Evolutionary conservation across 345 rosid genomes (phyloP).

Genomic region (Corchorus olitorius): DNA sequence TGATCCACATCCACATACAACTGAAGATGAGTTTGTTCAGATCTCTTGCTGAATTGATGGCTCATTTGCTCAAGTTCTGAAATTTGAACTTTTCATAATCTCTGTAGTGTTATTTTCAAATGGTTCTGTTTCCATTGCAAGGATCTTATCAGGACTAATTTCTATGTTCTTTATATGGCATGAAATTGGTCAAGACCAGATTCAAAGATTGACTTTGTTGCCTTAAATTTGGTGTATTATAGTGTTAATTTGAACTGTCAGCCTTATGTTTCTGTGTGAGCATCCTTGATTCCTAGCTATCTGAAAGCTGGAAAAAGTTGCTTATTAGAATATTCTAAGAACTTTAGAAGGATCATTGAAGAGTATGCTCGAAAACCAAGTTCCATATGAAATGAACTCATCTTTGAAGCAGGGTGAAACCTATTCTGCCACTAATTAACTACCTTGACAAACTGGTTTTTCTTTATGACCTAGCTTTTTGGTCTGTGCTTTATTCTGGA

Average conservation of each 20-base stretch:
- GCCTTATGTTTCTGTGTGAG: too few species aligned
- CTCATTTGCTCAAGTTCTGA: background rate
- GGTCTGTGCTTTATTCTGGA: background rate
- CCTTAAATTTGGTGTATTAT: background rate
- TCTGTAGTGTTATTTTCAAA: background rate
- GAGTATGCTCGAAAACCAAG: too few species aligned
- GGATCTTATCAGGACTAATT: background rate
- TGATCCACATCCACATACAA: background rate
- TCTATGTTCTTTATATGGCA: background rate
- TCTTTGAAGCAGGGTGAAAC: background rate
- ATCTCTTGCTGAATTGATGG: background rate
- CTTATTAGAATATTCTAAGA: too few species aligned
- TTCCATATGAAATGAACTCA: background rate
- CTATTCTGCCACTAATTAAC: background rate
- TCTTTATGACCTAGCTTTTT: background rate
- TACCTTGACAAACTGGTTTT: background rate
- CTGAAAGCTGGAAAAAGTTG: too few species aligned
- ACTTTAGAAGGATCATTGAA: too few species aligned
- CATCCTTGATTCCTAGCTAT: too few species aligned
- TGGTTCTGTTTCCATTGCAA: background rate
- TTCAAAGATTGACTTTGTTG: background rate
- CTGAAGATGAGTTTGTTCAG: background rate
- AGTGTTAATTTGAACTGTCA: background rate
- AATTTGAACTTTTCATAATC: background rate
- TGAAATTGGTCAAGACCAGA: background rate